These are phyloP conservation scores for Apostasia shenzhenica DNA, from an alignment of 106 monocot species.

Conservation along the genomic window DNA sequence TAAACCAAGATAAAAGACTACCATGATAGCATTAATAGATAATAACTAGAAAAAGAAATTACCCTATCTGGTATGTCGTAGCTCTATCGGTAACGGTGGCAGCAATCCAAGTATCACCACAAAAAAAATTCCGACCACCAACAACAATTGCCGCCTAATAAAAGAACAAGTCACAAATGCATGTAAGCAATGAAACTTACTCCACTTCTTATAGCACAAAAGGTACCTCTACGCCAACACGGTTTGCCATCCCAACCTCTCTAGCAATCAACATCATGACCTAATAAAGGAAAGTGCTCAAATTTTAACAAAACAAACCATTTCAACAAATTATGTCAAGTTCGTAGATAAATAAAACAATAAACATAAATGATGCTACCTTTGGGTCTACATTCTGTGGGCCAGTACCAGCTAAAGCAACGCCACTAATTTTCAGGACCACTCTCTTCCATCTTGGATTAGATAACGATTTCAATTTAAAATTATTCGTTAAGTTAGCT, in stretches of 20 bases:
- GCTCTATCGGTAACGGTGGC: constrained; percentile 68
- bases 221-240: constrained; percentile 76
- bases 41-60: not conserved
- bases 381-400: constrained; percentile 88
- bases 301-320: not conserved
- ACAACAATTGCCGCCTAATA: constrained; percentile 88
- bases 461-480: constrained; percentile 49
- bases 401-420: constrained; percentile 51
- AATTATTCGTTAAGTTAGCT: constrained; percentile 26
- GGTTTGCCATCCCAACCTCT: constrained; percentile 75
- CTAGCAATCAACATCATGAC: constrained; percentile 76
- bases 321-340: constrained; percentile 1
- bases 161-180: constrained; percentile 2
- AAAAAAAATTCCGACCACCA: constrained; percentile 97
- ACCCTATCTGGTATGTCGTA: constrained; percentile 93
- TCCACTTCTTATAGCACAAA: not conserved
- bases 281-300: constrained; percentile 27
- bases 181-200: not conserved
- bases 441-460: constrained; percentile 87
- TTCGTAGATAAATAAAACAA: not conserved
- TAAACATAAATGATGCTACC: constrained; percentile 26
- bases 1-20: too few species aligned
- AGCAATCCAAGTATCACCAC: constrained; percentile 75
- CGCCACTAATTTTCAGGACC: constrained; percentile 82
- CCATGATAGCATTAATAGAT: too few species aligned